Evolutionary conservation across 2,329 filamentous ascomycete species (phyloP), one percentile per base, ranked within the genome.

Genomic region (Ophiobolus disseminans): DNA sequence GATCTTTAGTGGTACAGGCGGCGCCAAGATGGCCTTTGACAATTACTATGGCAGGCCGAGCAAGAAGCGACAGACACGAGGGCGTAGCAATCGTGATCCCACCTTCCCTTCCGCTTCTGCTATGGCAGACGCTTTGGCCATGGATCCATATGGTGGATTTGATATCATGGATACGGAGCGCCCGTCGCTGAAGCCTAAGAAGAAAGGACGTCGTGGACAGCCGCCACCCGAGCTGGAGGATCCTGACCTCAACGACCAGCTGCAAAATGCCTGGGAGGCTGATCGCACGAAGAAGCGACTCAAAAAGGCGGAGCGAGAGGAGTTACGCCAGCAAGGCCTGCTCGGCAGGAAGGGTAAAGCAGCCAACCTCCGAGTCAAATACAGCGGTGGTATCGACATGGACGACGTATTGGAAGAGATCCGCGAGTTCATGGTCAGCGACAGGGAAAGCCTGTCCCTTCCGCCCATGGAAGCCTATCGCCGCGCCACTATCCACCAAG

Each of bases 141-240:
- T 76, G 53, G 80, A 83, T 56, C 81, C 82, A 46, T 79, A 86
- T 47, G 85, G 87, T 51, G 88, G 85, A 7, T 87, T 96, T 55
- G 91, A 96, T 65, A 78, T 95, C 35, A 93, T 94, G 87, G 90
- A 96, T 63, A 90, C 89, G 74, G 82, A 89, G 13, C 81, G 86
- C 20, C 85, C 86, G 1, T 90, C 85, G 43, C 70, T 91, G 5
- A 82, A 80, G 45, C 84, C 81, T 53, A 87, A 84, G 63, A 77
- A 81, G 57, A 90, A 89, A 69, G 85, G 84, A 34, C 78, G 80
- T 11, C 82, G 83, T 53, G 79, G 77, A 36, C 76, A 80, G 42
- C 71, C 81, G 36, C 76, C 78, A 4, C 72, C 79, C 11, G 73
- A 73, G 9, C 56, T 79, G 1, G 76, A 75, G 3, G 77, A 80